A percentile compares a stretch with the other conserved stretches of the same genome.
Evolutionary conservation across 1,284 basidiomycete species (phyloP).

Genomic region (Hymenochaete sp.): DNA sequence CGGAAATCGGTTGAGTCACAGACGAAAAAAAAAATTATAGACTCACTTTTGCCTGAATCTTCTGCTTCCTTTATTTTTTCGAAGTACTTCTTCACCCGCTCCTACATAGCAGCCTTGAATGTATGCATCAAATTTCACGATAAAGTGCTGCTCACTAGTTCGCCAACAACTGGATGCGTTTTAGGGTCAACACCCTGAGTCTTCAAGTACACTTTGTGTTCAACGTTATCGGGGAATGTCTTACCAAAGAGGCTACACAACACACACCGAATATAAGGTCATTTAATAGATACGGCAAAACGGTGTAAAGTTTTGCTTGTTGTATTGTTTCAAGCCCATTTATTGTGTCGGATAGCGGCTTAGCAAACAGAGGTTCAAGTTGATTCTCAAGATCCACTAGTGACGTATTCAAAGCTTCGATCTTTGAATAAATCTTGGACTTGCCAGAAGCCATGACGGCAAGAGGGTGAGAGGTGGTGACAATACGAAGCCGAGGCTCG

Average conservation of each 20-base stretch:
- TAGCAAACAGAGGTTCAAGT: constrained; percentile 54
- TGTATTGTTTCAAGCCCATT: constrained; percentile 61
- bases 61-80: constrained; percentile 71
- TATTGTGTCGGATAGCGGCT: constrained; percentile 56
- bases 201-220: constrained; percentile 55
- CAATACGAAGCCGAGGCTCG: not conserved
- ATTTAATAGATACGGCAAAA: constrained; percentile 70
- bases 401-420: constrained; percentile 43
- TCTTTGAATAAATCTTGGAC: constrained; percentile 43
- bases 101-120: constrained; percentile 33
- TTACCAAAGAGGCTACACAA: constrained; percentile 7
- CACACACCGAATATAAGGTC: constrained; percentile 71
- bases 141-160: constrained; percentile 45
- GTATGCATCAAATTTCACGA: not conserved
- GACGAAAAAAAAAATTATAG: not conserved
- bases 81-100: constrained; percentile 68
- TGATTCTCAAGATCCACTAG: constrained; percentile 58
- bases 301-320: constrained; percentile 68
- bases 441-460: constrained; percentile 45
- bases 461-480: too few relatives aligned
- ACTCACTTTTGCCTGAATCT: constrained; percentile 50
- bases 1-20: not conserved
- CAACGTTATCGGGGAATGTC: not conserved
- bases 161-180: constrained; percentile 62
- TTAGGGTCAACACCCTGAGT: constrained; percentile 68